phyloP scores from a whole-genome alignment of 192 early-diverging fungal species.

The Linnemannia elongata region DNA sequence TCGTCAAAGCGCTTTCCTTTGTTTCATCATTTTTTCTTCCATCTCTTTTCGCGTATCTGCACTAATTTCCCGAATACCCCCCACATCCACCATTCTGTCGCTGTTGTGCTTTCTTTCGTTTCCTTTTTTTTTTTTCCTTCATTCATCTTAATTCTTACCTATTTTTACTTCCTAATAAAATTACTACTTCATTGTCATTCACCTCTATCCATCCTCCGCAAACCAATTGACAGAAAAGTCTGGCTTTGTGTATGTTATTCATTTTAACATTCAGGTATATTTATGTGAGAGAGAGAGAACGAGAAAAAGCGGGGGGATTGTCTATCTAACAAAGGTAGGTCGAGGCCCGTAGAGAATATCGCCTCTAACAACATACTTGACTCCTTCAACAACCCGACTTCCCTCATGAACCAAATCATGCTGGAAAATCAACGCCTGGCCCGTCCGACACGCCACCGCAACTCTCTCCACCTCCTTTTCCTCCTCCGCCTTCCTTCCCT shows the following conservation, averaged over 20 bases:
- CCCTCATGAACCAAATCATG: slow-evolving; percentile 64
- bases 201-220: too few species aligned
- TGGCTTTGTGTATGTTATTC: too few species aligned
- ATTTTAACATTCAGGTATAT: too few species aligned
- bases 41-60: not conserved
- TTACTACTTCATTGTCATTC: not conserved
- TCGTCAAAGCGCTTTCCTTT: not conserved
- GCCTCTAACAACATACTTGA: slow-evolving; percentile 62
- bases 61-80: not conserved
- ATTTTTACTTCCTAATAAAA: not conserved
- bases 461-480: slow-evolving; percentile 7
- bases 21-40: not conserved
- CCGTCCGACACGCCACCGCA: slow-evolving; percentile 34
- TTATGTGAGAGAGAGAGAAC: not conserved
- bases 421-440: slow-evolving; percentile 56
- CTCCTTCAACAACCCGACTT: slow-evolving; percentile 45
- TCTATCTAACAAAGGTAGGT: not conserved
- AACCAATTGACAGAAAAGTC: too few species aligned
- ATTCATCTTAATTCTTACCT: not conserved
- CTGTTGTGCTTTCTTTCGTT: not conserved
- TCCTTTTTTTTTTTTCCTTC: not conserved
- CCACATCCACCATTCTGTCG: not conserved
- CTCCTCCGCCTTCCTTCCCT: slow-evolving; percentile 16
- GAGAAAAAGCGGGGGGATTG: slow-evolving; percentile 10
- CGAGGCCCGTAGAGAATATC: slow-evolving; percentile 58